phyloP scores from a whole-genome alignment of 257 asterid species.

The Linaria vulgaris region DNA sequence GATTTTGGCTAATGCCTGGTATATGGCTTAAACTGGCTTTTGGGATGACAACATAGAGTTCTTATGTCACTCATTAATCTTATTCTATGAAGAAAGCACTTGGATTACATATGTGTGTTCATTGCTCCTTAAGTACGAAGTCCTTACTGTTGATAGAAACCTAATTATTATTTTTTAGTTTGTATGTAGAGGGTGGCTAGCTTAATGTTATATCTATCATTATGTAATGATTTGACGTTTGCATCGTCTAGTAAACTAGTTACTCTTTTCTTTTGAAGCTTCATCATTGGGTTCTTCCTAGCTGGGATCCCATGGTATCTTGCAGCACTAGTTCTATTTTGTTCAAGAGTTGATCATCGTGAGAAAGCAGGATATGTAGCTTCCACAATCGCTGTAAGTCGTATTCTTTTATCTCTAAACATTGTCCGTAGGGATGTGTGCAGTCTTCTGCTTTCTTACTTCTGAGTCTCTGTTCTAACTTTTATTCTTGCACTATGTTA shows the following conservation, averaged over 20 bases:
- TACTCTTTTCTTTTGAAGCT: conserved; percentile 44
- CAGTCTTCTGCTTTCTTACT: neutral
- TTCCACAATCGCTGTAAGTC: conserved; percentile 73
- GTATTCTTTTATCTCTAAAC: conserved; percentile 19
- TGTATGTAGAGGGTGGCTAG: too few species aligned
- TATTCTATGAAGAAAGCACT: too few species aligned
- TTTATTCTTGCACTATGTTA: neutral
- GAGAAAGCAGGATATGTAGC: conserved; percentile 88
- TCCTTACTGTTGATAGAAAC: too few species aligned
- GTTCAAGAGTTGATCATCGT: conserved; percentile 73
- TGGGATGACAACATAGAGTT: too few species aligned
- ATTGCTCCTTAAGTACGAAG: too few species aligned
- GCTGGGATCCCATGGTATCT: conserved; percentile 87
- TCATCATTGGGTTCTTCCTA: conserved; percentile 78
- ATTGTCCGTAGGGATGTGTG: neutral
- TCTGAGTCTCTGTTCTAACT: neutral
- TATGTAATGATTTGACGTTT: too few species aligned
- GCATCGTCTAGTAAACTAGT: conserved; percentile 6
- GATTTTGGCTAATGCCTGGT: neutral
- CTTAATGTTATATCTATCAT: too few species aligned
- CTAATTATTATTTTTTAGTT: too few species aligned
- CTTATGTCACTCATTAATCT: too few species aligned
- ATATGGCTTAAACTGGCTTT: neutral
- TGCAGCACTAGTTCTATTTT: conserved; percentile 57
- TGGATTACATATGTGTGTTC: too few species aligned